Evolutionary conservation across 1,284 basidiomycete species (phyloP).

Genomic region (Laetiporus sulphureus): DNA sequence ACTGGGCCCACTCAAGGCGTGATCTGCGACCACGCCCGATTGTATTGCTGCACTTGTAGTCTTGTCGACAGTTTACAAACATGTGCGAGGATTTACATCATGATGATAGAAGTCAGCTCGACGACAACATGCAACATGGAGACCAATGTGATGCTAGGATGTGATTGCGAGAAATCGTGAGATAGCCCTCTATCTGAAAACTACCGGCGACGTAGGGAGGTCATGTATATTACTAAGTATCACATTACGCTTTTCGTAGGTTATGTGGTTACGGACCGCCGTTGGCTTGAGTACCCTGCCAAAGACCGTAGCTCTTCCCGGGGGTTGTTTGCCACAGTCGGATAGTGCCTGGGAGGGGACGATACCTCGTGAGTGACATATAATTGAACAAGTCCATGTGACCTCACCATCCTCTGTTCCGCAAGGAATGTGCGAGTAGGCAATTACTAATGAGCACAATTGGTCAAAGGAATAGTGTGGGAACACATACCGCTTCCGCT

Average conservation of each 20-base stretch:
- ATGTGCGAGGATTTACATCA: too few species aligned
- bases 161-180: too few species aligned
- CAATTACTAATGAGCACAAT: constrained; percentile 6
- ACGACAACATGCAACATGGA: constrained; percentile 19
- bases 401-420: constrained; percentile 62
- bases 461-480: too few species aligned
- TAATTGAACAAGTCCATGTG: background rate
- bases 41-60: too few species aligned
- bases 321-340: constrained; percentile 95
- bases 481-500: constrained; percentile 80
- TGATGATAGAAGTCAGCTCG: constrained; percentile 12
- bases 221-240: too few species aligned
- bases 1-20: too few species aligned
- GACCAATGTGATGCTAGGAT: constrained; percentile 12
- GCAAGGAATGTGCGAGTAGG: constrained; percentile 11
- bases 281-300: constrained; percentile 64
- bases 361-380: background rate
- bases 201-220: too few species aligned
- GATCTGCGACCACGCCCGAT: too few species aligned
- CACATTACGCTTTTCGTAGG: too few species aligned
- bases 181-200: too few species aligned
- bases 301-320: constrained; percentile 88
- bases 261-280: constrained; percentile 37
- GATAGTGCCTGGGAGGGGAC: constrained; percentile 65
- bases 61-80: too few species aligned